Evolutionary conservation across 2,329 filamentous ascomycete genomes (phyloP).

Genomic region (Seiridium cupressi): DNA sequence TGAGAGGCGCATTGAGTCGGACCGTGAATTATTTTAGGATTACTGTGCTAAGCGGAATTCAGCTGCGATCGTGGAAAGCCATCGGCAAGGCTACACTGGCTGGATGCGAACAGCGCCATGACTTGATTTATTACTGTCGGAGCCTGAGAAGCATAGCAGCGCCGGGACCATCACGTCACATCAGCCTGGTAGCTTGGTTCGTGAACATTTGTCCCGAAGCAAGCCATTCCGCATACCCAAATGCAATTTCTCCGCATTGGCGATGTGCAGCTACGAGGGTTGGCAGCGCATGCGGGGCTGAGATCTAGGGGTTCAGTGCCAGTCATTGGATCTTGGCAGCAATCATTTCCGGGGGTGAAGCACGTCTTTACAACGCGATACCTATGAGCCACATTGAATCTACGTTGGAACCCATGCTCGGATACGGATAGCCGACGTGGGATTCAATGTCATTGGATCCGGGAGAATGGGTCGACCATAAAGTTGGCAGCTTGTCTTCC

Average conservation of each 20-base stretch:
- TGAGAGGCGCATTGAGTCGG: background rate
- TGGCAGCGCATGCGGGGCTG: too few species aligned
- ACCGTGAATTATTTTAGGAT: background rate
- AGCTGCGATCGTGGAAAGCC: background rate
- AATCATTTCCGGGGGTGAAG: background rate
- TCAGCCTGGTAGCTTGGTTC: background rate
- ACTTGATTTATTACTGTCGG: too few species aligned
- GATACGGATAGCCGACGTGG: too few species aligned
- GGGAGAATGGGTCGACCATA: background rate
- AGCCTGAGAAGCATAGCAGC: background rate
- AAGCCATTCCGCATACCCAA: background rate
- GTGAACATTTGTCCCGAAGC: background rate
- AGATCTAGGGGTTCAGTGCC: background rate
- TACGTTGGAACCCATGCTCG: too few species aligned
- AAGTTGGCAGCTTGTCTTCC: background rate
- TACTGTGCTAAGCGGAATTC: background rate
- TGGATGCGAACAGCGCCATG: background rate
- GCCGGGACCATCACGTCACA: background rate
- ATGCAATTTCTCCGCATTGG: conserved; percentile 1
- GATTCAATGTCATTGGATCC: background rate
- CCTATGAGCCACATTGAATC: too few species aligned
- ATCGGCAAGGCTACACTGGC: background rate
- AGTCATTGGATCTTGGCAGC: background rate
- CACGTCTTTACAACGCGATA: too few species aligned
- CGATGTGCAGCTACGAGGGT: background rate